Evolutionary conservation across 257 asterid genomes (phyloP).

Genomic region (Scutellaria galericulata): DNA sequence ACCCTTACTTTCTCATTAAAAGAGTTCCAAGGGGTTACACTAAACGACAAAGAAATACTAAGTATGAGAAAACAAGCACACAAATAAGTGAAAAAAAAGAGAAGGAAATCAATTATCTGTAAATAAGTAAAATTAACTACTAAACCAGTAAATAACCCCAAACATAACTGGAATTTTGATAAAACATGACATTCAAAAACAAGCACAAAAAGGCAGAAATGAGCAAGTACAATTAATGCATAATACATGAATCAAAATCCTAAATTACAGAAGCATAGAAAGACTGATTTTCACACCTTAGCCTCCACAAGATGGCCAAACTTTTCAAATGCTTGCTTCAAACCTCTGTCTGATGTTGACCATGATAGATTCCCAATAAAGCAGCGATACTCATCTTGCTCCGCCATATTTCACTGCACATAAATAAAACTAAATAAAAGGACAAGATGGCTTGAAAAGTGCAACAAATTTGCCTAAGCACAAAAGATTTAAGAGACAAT

Average conservation of each 20-base stretch:
- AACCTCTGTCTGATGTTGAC: conserved; percentile 60
- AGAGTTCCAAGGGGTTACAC: conserved; percentile 11
- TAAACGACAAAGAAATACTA: conserved; percentile 10
- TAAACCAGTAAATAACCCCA: conserved; percentile 21
- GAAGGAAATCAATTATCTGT: background rate
- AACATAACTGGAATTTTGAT: background rate
- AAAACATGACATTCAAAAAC: background rate
- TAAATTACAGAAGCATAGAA: conserved; percentile 10
- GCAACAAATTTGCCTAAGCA: conserved; percentile 11
- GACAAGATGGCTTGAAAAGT: background rate
- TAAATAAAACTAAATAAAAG: conserved; percentile 19
- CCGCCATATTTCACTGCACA: conserved; percentile 49
- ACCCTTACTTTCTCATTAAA: conserved; percentile 17
- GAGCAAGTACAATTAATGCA: conserved; percentile 10
- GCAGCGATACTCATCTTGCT: conserved; percentile 62
- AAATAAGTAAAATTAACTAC: background rate
- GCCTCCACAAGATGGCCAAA: conserved; percentile 64
- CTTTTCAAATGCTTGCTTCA: conserved; percentile 71
- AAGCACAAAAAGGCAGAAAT: conserved; percentile 13
- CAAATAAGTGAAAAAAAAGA: background rate
- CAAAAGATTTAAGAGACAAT: background rate
- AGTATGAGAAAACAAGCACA: conserved; percentile 1
- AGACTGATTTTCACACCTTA: conserved; percentile 41
- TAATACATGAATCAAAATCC: background rate
- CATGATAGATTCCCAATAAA: conserved; percentile 65